Base-by-base conservation (phyloP, 768 basidiomycete species). In the Solioccasus polychromus region DNA sequence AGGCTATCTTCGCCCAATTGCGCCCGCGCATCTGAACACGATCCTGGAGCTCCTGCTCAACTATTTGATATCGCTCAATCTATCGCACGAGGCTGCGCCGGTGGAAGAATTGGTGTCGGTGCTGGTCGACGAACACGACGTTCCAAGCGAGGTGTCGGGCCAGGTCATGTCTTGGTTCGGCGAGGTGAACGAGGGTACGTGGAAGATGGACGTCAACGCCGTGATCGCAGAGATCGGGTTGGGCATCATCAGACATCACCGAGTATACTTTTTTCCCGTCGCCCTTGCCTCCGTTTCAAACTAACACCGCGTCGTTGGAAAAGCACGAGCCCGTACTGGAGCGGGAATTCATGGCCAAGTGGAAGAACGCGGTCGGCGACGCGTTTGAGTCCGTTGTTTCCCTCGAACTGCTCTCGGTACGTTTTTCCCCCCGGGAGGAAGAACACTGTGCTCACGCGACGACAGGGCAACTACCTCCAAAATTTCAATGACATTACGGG, bases 161-260 rank as follows among this genome's bases (percentile, higher is more conserved):
- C 89, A 92, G 59, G 74, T 92, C 22, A 79, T 96, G 72, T 60
- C 68, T 0, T 94, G 94, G 85, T 97, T 95, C 54, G 92, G 92
- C 14, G 68, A 71, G 4, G 63, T 84, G 4, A 56, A 66, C 14
- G 70, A 71, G 15, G 79, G 70, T 3, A 66, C 64, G 34, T 93
- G 92, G 90, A 73, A 61, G 32, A 79, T 88, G 75, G 75, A 92
- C 44, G 71, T 75, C 25, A 64, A 70, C 5, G 71, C 71, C 2
- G 69, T 89, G 14, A 76, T 93, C 7, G 78, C 71, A 49, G 85
- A 94, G 60, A 69, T 95, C 14, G 95, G 94, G 1, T 53, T 89
- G 40, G 85, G 85, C 0, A 71, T 94, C 20, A 65, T 98, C 43
- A 71, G 83, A 34, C 70, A 73, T 17, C 66, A 85, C 60, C 78